Conservation (phyloP, 345 rosid genomes). For the Euphorbia peplus region DNA sequence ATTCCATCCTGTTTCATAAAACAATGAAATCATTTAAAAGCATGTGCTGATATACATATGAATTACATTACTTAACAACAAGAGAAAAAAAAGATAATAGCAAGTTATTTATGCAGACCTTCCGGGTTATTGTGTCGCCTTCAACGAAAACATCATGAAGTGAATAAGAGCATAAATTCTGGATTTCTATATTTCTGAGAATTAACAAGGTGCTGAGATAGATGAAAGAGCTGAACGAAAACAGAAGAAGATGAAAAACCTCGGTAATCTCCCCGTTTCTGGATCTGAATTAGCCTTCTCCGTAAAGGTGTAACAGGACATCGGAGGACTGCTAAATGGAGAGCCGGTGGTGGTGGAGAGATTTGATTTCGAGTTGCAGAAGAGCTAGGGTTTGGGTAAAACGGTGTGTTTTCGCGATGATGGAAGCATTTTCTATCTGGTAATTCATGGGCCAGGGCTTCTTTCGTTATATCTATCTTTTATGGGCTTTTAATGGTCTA, state of each 20-base stretch:
- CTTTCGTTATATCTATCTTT: not conserved
- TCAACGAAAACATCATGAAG: not conserved
- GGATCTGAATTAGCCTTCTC: conserved; percentile 2
- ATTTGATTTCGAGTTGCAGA: not conserved
- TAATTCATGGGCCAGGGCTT: conserved; percentile 2
- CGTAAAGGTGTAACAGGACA: not conserved
- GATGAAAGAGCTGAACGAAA: not conserved
- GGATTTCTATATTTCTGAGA: not conserved
- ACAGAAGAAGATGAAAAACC: not conserved
- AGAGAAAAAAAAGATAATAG: not conserved
- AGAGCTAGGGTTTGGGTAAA: conserved; percentile 12
- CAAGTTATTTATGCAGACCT: not conserved
- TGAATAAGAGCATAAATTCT: not conserved
- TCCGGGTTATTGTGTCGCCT: not conserved
- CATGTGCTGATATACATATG: too few species aligned
- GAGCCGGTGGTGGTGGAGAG: not conserved
- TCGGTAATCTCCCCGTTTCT: not conserved
- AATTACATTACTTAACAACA: not conserved
- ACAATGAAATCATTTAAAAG: not conserved
- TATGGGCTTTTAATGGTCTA: not conserved
- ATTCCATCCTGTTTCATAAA: conserved; percentile 6
- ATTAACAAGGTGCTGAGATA: not conserved
- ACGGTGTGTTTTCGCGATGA: conserved; percentile 8
- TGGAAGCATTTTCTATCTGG: not conserved
- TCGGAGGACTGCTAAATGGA: not conserved